A percentile compares a stretch with the other conserved stretches of the same genome.
Evolutionary conservation across 1,284 basidiomycete species (phyloP).

Genomic region (Leccinum solheimii): DNA sequence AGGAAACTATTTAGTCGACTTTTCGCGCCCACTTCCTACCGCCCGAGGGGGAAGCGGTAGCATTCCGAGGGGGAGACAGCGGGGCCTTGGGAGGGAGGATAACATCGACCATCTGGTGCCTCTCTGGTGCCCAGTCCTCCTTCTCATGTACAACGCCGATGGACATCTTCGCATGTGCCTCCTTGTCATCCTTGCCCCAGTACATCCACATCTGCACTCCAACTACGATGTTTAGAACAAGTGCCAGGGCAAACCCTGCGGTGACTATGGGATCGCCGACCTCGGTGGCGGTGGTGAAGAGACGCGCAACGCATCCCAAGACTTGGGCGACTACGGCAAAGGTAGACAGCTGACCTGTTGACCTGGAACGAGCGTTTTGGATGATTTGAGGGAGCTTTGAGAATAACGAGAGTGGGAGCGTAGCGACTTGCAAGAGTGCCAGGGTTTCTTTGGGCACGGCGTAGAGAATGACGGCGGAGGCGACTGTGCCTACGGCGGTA

Average conservation of each 20-base stretch:
- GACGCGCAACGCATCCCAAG: slow-evolving; percentile 79
- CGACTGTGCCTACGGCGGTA: slow-evolving; percentile 43
- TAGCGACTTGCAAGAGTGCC: slow-evolving; percentile 70
- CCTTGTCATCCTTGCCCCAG: slow-evolving; percentile 63
- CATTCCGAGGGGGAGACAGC: slow-evolving; percentile 40
- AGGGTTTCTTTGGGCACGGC: slow-evolving; percentile 53
- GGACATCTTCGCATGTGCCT: slow-evolving; percentile 29
- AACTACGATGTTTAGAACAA: slow-evolving; percentile 77
- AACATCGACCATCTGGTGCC: slow-evolving; percentile 43
- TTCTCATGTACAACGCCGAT: slow-evolving; percentile 26
- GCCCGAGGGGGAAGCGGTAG: slow-evolving; percentile 41
- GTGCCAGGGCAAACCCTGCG: slow-evolving; percentile 79
- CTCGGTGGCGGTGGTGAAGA: slow-evolving; percentile 89
- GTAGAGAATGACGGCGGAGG: slow-evolving; percentile 48
- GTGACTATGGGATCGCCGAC: slow-evolving; percentile 78
- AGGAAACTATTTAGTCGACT: slow-evolving; percentile 49
- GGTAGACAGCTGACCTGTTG: slow-evolving; percentile 88
- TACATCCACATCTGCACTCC: slow-evolving; percentile 82
- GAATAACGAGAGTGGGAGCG: slow-evolving; percentile 82
- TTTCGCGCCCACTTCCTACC: slow-evolving; percentile 70
- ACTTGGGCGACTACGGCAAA: slow-evolving; percentile 86
- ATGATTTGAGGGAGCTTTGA: slow-evolving; percentile 87
- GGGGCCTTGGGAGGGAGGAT: slow-evolving; percentile 42
- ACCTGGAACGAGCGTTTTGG: slow-evolving; percentile 70
- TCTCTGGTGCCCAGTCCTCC: slow-evolving; percentile 32